phyloP scores from a whole-genome alignment of 2,329 filamentous ascomycete species.

The Xylaria sp. region DNA sequence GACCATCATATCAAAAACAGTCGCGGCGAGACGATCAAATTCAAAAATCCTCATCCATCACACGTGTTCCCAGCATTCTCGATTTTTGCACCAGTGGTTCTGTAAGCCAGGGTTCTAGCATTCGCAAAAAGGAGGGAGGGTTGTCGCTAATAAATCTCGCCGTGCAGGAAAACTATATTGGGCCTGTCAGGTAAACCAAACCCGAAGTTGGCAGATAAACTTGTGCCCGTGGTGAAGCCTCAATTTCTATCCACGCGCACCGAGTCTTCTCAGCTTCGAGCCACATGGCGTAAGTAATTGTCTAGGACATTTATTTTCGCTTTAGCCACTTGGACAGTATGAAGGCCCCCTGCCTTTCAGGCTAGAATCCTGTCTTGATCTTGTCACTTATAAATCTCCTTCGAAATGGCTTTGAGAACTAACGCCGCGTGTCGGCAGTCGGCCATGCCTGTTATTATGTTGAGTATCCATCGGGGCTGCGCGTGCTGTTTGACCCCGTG shows the following conservation, averaged over 20 bases:
- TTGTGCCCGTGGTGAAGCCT: constrained; percentile 74
- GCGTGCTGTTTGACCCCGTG: constrained; percentile 93
- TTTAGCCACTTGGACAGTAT: background rate
- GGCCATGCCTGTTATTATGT: constrained; percentile 95
- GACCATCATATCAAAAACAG: constrained; percentile 60
- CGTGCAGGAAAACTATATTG: constrained; percentile 43
- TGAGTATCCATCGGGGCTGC: constrained; percentile 86
- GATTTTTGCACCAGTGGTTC: constrained; percentile 22
- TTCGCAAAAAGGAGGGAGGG: background rate
- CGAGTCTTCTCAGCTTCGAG: constrained; percentile 70
- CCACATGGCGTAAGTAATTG: constrained; percentile 73
- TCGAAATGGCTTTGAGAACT: background rate
- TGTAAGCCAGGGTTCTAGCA: constrained; percentile 32
- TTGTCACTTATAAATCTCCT: background rate
- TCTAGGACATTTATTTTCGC: background rate
- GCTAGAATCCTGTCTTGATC: background rate
- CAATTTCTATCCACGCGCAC: constrained; percentile 71
- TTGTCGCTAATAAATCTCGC: constrained; percentile 11
- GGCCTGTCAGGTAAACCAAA: constrained; percentile 62
- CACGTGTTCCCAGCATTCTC: constrained; percentile 40
- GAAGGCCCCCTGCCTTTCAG: background rate
- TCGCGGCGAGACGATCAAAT: constrained; percentile 55
- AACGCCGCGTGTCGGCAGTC: constrained; percentile 50
- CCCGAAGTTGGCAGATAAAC: constrained; percentile 65
- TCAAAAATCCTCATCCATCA: constrained; percentile 64